These are phyloP conservation scores for Rutstroemia sp. DNA, from an alignment of 2,329 filamentous ascomycete species.

Conservation along the genomic window DNA sequence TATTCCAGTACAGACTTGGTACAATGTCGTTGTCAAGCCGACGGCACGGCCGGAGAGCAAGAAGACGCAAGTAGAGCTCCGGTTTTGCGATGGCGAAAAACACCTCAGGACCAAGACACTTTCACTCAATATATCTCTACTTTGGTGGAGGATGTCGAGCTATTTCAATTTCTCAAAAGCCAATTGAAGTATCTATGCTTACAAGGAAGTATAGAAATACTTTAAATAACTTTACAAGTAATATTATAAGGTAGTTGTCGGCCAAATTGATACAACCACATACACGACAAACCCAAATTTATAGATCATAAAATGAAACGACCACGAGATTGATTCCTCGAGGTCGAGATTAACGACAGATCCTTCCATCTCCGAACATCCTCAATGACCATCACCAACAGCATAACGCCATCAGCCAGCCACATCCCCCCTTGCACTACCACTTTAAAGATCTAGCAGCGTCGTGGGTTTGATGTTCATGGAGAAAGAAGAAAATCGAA, in stretches of 20 bases:
- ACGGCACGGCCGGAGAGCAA: too few species aligned
- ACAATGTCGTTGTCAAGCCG: too few species aligned
- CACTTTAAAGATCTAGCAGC: constrained; percentile 25
- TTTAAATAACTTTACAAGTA: too few species aligned
- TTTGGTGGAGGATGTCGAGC: too few species aligned
- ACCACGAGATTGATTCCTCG: constrained; percentile 29
- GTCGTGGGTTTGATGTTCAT: constrained; percentile 30
- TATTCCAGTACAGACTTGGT: neutral
- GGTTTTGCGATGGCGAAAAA: too few species aligned
- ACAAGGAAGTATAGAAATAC: too few species aligned
- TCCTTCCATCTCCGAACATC: constrained; percentile 31
- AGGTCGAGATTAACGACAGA: constrained; percentile 36
- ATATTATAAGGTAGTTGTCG: too few species aligned
- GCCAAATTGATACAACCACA: neutral
- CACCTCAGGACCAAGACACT: too few species aligned
- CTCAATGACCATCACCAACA: constrained; percentile 18
- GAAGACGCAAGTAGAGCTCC: too few species aligned
- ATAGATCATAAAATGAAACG: constrained; percentile 36
- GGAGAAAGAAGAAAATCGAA: constrained; percentile 12
- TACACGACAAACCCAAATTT: constrained; percentile 6
- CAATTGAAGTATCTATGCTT: too few species aligned
- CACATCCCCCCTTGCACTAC: constrained; percentile 22
- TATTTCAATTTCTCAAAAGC: too few species aligned
- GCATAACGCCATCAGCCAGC: constrained; percentile 27
- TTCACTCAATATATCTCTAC: too few species aligned